Base-by-base conservation (phyloP, 345 rosid species). In the Trapa bicornis region DNA sequence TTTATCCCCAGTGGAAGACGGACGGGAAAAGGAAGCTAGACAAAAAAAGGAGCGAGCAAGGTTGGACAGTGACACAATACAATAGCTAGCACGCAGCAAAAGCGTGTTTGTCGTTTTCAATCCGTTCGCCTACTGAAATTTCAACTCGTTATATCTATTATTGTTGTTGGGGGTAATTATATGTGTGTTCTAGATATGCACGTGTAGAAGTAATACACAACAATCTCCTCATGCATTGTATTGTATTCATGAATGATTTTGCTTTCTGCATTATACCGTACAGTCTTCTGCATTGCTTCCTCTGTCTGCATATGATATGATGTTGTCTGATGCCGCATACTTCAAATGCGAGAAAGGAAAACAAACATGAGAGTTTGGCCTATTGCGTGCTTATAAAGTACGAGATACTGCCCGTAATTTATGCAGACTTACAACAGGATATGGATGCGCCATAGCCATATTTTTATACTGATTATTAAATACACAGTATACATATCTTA, bases 161-260 rank as follows among this genome's bases (percentile, higher is more conserved):
- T 35, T 61, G 32, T 50, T 11, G 29, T 22, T 22, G 29, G 29
- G 22, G 42, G 10, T 53, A 56, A 54, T 66, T 37, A 29, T 53
- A 41, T 33, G 54, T 56, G 67, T 62, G 29, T 66, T 68, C 77
- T 71, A 50, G 73, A 71, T 73, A 77, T 81, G 80, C 89, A 83
- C 90, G 92, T 89, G 96, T 77, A 83, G 75, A 67, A 61, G 41
- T 5, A 33, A 38, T 33, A 7, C 13, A 29, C 6, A 11, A 17
- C 37, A 33, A 35, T 61, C 37, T 61, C 6, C 39, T 60, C 64
- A 32, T 60, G 12, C 64, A 60, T 60, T 60, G 64, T 29, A 60
- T 60, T 60, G 64, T 29, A 14, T 60, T 16, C 13, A 32, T 14
- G 1, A 60, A 37, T 9, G 13, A 32, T 60, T 32, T 14, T 33